phyloP scores from a whole-genome alignment of 2,329 filamentous ascomycete genomes.

The Cercospora zeae-maydis region DNA sequence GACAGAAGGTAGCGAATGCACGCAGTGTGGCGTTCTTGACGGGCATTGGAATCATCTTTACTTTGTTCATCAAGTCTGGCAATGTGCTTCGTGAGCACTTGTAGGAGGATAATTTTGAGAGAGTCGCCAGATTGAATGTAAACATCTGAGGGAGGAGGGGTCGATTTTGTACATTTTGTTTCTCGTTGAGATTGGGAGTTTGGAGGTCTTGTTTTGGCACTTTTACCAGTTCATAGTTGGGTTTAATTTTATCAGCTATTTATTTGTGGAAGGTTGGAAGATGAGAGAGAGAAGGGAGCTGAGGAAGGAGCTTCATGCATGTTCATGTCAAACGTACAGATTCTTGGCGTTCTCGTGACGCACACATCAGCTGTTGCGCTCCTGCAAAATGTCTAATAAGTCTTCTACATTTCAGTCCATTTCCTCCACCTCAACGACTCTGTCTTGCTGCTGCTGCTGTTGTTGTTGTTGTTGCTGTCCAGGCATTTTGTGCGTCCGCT shows the following conservation, averaged over 20 bases:
- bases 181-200: too few species aligned
- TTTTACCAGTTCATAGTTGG: background rate
- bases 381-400: background rate
- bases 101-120: background rate
- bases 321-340: background rate
- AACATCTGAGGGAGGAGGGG: conserved; percentile 2
- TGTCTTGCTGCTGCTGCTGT: conserved; percentile 42
- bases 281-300: background rate
- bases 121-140: too few species aligned
- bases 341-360: background rate
- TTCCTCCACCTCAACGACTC: conserved; percentile 44
- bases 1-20: conserved; percentile 8
- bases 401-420: conserved; percentile 25
- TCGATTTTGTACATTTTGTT: conserved; percentile 12
- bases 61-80: conserved; percentile 32
- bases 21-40: conserved; percentile 19
- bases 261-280: background rate
- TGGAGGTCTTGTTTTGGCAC: background rate
- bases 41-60: conserved; percentile 26
- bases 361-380: background rate
- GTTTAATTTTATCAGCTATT: background rate
- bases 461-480: conserved; percentile 68
- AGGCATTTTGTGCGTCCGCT: conserved; percentile 75
- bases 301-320: background rate
- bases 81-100: conserved; percentile 22